These are phyloP conservation scores for Oropetium thomaeum DNA, from an alignment of 176 grass and related monocot genomes.

Conservation along the genomic window DNA sequence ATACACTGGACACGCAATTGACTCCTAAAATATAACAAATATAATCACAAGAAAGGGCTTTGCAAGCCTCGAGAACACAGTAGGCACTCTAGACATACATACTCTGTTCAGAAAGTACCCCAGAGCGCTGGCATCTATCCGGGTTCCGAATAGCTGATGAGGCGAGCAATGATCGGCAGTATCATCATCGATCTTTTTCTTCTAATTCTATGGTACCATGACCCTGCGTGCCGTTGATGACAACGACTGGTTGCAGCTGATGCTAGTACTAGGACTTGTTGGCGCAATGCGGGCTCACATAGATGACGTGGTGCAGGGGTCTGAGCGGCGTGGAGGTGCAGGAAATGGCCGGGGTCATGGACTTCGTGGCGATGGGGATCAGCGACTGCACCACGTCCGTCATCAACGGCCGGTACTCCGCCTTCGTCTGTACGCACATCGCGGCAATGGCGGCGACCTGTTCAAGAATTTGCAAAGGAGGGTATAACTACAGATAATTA, in stretches of 20 bases:
- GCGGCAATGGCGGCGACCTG: slow-evolving; percentile 96
- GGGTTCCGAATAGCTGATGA: neutral
- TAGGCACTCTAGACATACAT: slow-evolving; percentile 5
- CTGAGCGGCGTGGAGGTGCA: slow-evolving; percentile 56
- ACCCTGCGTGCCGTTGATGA: neutral
- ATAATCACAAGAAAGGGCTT: neutral
- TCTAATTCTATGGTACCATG: neutral
- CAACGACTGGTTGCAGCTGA: neutral
- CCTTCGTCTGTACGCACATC: slow-evolving; percentile 87
- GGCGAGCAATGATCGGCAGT: neutral
- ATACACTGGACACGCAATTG: neutral
- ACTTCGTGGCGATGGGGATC: slow-evolving; percentile 81
- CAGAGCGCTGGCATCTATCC: neutral
- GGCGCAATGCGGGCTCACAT: neutral
- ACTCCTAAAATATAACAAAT: neutral
- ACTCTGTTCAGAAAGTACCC: neutral
- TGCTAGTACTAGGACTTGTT: neutral
- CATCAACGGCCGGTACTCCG: slow-evolving; percentile 97
- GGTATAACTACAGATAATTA: neutral
- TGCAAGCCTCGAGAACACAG: neutral
- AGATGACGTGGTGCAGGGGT: slow-evolving; percentile 36
- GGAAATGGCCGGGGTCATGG: slow-evolving; percentile 31
- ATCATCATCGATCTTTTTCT: too few species aligned
- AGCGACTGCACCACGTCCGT: slow-evolving; percentile 95
- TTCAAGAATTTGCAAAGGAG: neutral